Evolutionary conservation across 306 rosid species (phyloP), one percentile per base, ranked within the genome.

Genomic region (Medicago ruthenica): DNA sequence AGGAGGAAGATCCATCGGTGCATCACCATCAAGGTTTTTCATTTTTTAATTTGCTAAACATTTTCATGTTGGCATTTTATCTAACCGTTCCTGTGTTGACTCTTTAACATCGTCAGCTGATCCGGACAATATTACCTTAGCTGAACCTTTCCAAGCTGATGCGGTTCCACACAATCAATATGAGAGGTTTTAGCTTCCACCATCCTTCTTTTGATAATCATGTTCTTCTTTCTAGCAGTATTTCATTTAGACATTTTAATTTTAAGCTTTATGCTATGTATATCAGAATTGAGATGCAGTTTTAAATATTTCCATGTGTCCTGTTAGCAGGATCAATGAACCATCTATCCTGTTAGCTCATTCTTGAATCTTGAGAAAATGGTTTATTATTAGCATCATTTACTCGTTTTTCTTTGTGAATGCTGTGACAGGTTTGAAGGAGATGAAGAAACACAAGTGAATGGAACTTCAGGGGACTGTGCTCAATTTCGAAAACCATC

Each of bases 361-460:
- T 54, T 71, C 63, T 65, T 65, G 39, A 65, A 75, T 68, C 36
- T 24, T 59, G 21, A 64, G 59, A 16, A 60, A 22, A 21, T 72
- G 44, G 67, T 44, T 44, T 72, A 31, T 53, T 36, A 27, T 39
- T 9, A n/a, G 48, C 17, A 27, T 16, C 54, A 59, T 24, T 51
- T 39, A 37, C 36, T 12, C 8, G 8, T 24, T 73, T 50, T 48
- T 54, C 31, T 40, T 40, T 66, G n/a, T 74, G 67, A 71, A 75
- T 60, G 24, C 17, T 77, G 57, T 48, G 82, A 60, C 80, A 93
- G 98, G 85, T 93, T 93, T 83, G 97, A 86, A 81, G 91, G 81
- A 31, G 92, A 91, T 27, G 96, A 84, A 4, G 93, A 83, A 45
- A 84, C 84, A 36, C 87, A 81, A n/a, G 36, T 70, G 31, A 82